Evolutionary conservation across 2,329 filamentous ascomycete species (phyloP).

Genomic region (Thelonectria blattea): DNA sequence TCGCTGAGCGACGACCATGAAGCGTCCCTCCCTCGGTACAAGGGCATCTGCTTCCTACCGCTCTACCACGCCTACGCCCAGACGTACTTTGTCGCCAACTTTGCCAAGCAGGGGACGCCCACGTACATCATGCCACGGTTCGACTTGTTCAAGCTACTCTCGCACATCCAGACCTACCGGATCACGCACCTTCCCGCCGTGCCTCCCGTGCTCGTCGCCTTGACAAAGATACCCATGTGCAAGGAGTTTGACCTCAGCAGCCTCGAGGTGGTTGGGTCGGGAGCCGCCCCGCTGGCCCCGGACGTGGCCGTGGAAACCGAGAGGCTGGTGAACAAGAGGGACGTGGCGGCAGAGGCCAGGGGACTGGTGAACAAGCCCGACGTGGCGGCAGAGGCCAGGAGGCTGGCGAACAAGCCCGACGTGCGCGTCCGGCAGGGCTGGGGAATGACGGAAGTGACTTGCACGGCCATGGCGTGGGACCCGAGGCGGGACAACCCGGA

Average conservation of each 20-base stretch:
- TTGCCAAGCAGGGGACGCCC: constrained; percentile 59
- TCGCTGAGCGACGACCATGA: constrained; percentile 48
- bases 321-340: constrained; percentile 54
- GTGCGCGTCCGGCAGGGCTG: constrained; percentile 69
- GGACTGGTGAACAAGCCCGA: constrained; percentile 53
- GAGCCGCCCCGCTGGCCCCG: constrained; percentile 70
- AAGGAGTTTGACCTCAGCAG: constrained; percentile 73
- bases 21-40: constrained; percentile 44
- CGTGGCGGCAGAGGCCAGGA: constrained; percentile 45
- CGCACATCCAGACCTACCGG: constrained; percentile 68
- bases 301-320: constrained; percentile 53
- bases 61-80: constrained; percentile 79
- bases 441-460: constrained; percentile 88
- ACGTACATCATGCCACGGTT: constrained; percentile 82
- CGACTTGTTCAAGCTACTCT: constrained; percentile 74
- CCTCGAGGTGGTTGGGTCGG: constrained; percentile 63
- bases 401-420: constrained; percentile 51
- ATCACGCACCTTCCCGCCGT: constrained; percentile 72
- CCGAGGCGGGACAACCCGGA: constrained; percentile 56
- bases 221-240: constrained; percentile 73
- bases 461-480: constrained; percentile 70
- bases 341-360: constrained; percentile 39
- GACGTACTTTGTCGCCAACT: constrained; percentile 68
- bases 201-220: constrained; percentile 74
- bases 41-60: constrained; percentile 71